Percentiles rank a stretch among this genome's conserved stretches.
phyloP scores from a whole-genome alignment of 768 basidiomycete genomes.

The Phaffia australis region DNA sequence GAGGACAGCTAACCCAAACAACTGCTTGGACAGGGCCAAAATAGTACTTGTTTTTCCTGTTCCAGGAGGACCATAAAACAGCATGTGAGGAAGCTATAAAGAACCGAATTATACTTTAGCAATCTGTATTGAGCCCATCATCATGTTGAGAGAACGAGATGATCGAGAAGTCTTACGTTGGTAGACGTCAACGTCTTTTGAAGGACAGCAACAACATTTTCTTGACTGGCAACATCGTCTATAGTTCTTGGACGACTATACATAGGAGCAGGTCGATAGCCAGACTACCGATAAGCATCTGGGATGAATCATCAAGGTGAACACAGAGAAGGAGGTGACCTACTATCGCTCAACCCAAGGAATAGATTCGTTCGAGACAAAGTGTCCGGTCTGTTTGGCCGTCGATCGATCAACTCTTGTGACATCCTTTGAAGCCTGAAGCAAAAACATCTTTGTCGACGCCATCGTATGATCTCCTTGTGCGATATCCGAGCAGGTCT shows the following conservation, averaged over 20 bases:
- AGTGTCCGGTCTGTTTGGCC: conserved; percentile 21
- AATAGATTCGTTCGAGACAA: conserved; percentile 2
- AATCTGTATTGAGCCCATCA: not conserved
- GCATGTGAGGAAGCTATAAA: conserved; percentile 85
- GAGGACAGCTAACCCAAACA: conserved; percentile 63
- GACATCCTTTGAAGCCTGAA: too few species aligned
- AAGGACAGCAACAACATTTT: conserved; percentile 86
- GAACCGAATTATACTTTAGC: conserved; percentile 7
- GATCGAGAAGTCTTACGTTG: conserved; percentile 51
- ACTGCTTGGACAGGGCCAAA: conserved; percentile 78
- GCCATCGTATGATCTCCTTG: too few species aligned
- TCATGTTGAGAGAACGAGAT: not conserved
- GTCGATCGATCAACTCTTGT: too few species aligned
- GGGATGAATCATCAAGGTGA: not conserved
- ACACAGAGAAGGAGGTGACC: conserved; percentile 29
- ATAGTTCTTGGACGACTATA: conserved; percentile 92
- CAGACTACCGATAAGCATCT: not conserved
- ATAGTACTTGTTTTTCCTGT: conserved; percentile 99
- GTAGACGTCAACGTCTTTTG: conserved; percentile 80
- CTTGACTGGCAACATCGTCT: conserved; percentile 93
- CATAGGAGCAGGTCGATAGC: not conserved
- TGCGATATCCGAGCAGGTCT: too few species aligned
- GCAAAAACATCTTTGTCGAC: too few species aligned
- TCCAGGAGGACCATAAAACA: conserved; percentile 98
- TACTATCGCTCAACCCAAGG: conserved; percentile 99